These are phyloP conservation scores for Cucumis cinereus DNA, from an alignment of 306 rosid genomes.

Conservation along the genomic window DNA sequence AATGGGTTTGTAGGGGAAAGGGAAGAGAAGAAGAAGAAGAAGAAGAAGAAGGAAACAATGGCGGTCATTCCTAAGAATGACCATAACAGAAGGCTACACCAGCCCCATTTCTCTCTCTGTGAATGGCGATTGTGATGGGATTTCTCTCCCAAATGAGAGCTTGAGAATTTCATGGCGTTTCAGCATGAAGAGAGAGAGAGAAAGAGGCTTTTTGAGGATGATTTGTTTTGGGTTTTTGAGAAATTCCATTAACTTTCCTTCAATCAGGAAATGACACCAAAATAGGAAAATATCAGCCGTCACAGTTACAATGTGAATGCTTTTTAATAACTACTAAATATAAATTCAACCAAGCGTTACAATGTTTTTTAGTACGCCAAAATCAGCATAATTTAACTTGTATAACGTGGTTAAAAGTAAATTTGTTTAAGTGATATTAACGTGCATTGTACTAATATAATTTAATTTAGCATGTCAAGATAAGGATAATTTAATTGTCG, in stretches of 20 bases:
- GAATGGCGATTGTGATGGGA: neutral
- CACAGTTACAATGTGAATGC: neutral
- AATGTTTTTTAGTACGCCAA: too few species aligned
- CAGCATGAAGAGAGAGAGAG: slow-evolving; percentile 4
- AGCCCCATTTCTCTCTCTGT: slow-evolving; percentile 35
- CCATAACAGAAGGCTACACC: slow-evolving; percentile 28
- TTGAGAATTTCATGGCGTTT: slow-evolving; percentile 28
- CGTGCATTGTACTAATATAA: too few species aligned
- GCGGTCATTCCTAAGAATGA: slow-evolving; percentile 27
- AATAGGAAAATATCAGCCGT: neutral
- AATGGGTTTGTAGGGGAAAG: slow-evolving; percentile 37
- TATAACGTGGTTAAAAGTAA: too few species aligned
- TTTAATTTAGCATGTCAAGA: too few species aligned
- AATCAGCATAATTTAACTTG: too few species aligned
- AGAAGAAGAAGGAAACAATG: slow-evolving; percentile 32
- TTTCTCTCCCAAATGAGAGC: slow-evolving; percentile 18
- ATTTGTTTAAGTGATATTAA: too few species aligned
- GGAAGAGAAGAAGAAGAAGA: slow-evolving; percentile 24
- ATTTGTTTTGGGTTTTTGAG: neutral
- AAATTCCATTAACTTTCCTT: neutral
- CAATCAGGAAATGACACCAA: neutral
- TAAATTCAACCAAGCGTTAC: too few species aligned
- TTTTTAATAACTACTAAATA: neutral
- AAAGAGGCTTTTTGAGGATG: neutral
- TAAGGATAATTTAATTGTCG: too few species aligned